Percentiles rank a stretch among this genome's conserved stretches.
These are phyloP conservation scores for Cephaloascus albidus DNA, from an alignment of 805 yeast genomes.

Conservation along the genomic window DNA sequence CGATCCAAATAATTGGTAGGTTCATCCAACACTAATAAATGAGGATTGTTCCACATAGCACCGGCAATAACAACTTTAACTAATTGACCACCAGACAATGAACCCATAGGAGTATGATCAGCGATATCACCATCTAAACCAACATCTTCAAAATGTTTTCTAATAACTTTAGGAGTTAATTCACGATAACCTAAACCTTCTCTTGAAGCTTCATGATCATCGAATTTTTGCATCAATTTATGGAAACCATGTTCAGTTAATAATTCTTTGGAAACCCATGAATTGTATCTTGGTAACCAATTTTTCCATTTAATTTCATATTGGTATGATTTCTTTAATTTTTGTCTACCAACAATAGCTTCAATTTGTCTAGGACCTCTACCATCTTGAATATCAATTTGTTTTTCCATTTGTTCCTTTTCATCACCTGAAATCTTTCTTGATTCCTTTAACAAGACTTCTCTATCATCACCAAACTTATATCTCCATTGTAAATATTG, in stretches of 20 bases:
- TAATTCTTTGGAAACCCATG: conserved; percentile 84
- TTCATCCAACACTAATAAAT: conserved; percentile 90
- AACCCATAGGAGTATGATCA: conserved; percentile 95
- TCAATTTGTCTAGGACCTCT: conserved; percentile 83
- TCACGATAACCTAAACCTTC: conserved; percentile 99
- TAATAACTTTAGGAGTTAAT: conserved; percentile 79
- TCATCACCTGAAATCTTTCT: conserved; percentile 76
- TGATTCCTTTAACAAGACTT: conserved; percentile 86
- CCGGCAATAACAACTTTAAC: conserved; percentile 99
- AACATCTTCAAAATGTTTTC: conserved; percentile 95
- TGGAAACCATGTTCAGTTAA: conserved; percentile 79
- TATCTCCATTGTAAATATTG: conserved; percentile 98
- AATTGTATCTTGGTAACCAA: conserved; percentile 88
- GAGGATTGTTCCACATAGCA: conserved; percentile 99
- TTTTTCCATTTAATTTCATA: conserved; percentile 92
- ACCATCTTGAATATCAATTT: conserved; percentile 77
- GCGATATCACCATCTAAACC: conserved; percentile 98
- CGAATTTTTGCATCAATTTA: conserved; percentile 90
- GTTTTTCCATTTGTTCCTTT: conserved; percentile 65
- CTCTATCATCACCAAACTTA: conserved; percentile 96
- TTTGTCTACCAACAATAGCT: conserved; percentile 96
- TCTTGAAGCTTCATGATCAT: conserved; percentile 98
- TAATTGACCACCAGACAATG: conserved; percentile 95
- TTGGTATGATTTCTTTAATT: conserved; percentile 92
- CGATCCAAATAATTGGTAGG: conserved; percentile 98